These are phyloP conservation scores for Apophysomyces sp. DNA, from an alignment of 371 early-diverging fungal species.

Conservation along the genomic window DNA sequence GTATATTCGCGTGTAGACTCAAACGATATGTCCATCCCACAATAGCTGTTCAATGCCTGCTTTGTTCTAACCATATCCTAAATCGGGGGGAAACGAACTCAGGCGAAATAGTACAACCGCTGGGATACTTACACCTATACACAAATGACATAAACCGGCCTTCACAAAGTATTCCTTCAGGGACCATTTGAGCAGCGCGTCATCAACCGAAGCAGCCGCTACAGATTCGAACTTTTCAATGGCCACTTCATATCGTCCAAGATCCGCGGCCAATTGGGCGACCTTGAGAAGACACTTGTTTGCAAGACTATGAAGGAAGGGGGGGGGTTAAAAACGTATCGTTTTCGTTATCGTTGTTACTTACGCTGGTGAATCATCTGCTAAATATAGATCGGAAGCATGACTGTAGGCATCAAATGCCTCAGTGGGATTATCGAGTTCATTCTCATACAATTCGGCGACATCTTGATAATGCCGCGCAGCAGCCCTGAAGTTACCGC, in stretches of 20 bases:
- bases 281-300: conserved; percentile 90
- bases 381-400: conserved; percentile 90
- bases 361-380: conserved; percentile 90
- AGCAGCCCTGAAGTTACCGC: conserved; percentile 89
- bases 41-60: conserved; percentile 42
- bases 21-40: conserved; percentile 83
- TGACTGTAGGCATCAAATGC: conserved; percentile 86
- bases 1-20: conserved; percentile 80
- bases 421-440: conserved; percentile 72
- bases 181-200: conserved; percentile 91
- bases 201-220: conserved; percentile 80
- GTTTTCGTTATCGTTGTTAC: conserved; percentile 15
- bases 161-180: conserved; percentile 94
- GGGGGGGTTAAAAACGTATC: neutral
- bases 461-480: conserved; percentile 92
- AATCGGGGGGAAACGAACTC: neutral
- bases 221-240: conserved; percentile 87
- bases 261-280: conserved; percentile 86
- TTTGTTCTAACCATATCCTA: conserved; percentile 39
- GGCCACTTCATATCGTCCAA: conserved; percentile 86
- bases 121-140: conserved; percentile 52
- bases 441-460: conserved; percentile 89
- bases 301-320: conserved; percentile 59
- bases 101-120: neutral
- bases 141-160: conserved; percentile 90